Evolutionary conservation across 2,329 filamentous ascomycete genomes (phyloP).

Genomic region (Hypoxylon sp.): DNA sequence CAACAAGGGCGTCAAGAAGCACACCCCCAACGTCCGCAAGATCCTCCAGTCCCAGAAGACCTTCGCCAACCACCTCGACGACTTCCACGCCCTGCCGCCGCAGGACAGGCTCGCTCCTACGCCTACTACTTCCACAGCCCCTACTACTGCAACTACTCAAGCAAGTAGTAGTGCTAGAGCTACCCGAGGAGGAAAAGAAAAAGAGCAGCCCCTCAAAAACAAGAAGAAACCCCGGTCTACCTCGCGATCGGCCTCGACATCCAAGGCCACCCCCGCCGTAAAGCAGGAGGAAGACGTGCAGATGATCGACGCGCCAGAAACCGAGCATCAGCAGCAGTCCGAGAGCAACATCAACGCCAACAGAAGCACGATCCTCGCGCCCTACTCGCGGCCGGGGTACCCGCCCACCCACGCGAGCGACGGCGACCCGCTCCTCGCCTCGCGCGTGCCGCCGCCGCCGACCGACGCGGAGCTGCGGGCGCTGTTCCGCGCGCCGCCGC

Average conservation of each 20-base stretch:
- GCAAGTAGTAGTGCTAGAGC: neutral
- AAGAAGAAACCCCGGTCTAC: conserved; percentile 21
- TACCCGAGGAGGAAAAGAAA: conserved; percentile 1
- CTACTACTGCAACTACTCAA: conserved; percentile 49
- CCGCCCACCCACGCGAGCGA: conserved; percentile 62
- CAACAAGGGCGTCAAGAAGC: conserved; percentile 58
- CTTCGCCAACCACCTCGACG: conserved; percentile 84
- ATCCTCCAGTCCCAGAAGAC: conserved; percentile 85
- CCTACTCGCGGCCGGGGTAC: conserved; percentile 8
- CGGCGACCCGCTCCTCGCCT: conserved; percentile 68
- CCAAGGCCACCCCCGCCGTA: conserved; percentile 28
- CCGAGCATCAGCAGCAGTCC: neutral
- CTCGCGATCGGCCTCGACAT: conserved; percentile 30
- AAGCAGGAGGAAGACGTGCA: conserved; percentile 52
- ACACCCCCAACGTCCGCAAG: conserved; percentile 77
- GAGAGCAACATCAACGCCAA: conserved; percentile 1
- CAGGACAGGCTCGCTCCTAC: conserved; percentile 51
- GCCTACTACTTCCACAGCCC: conserved; percentile 34
- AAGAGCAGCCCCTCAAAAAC: conserved; percentile 7
- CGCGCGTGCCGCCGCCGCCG: conserved; percentile 68
- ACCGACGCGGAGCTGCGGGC: conserved; percentile 71
- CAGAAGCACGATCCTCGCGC: conserved; percentile 43
- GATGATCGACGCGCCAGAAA: conserved; percentile 55
- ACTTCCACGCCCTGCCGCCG: conserved; percentile 75
- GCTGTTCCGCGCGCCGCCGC: conserved; percentile 71